Evolutionary conservation across 345 rosid species (phyloP).

Genomic region (Eucalyptus pumila): DNA sequence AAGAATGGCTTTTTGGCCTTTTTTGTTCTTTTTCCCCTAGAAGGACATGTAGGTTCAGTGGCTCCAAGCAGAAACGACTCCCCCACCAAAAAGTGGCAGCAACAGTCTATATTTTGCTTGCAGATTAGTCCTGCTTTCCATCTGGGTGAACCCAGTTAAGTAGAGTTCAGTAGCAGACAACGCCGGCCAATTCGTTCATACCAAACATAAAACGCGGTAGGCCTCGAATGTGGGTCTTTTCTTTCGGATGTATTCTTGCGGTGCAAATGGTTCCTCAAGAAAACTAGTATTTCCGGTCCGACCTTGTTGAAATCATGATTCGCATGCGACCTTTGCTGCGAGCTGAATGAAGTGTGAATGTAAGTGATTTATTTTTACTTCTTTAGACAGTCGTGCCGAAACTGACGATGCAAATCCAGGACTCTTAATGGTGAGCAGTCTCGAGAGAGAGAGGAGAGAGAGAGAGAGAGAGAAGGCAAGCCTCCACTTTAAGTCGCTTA

Average conservation of each 20-base stretch:
- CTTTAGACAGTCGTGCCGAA: background rate
- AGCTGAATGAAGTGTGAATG: background rate
- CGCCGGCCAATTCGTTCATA: background rate
- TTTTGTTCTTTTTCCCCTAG: background rate
- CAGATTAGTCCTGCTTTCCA: background rate
- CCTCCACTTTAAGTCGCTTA: background rate
- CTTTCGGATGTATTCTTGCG: background rate
- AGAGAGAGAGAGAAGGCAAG: background rate
- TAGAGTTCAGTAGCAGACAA: background rate
- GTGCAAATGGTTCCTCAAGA: background rate
- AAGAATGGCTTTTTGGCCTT: background rate
- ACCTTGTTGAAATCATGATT: background rate
- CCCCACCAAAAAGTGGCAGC: background rate
- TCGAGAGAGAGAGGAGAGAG: no score
- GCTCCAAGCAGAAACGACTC: background rate
- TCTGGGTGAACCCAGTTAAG: background rate
- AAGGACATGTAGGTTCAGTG: background rate
- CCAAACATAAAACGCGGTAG: background rate
- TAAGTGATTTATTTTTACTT: no score
- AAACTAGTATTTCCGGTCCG: background rate
- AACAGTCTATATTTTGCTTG: background rate
- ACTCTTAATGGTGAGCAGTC: background rate
- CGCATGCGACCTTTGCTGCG: background rate
- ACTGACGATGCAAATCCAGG: background rate
- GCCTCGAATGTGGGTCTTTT: background rate